Base-by-base conservation (phyloP, 768 basidiomycete species). In the Strobilomyces echinocephalus region DNA sequence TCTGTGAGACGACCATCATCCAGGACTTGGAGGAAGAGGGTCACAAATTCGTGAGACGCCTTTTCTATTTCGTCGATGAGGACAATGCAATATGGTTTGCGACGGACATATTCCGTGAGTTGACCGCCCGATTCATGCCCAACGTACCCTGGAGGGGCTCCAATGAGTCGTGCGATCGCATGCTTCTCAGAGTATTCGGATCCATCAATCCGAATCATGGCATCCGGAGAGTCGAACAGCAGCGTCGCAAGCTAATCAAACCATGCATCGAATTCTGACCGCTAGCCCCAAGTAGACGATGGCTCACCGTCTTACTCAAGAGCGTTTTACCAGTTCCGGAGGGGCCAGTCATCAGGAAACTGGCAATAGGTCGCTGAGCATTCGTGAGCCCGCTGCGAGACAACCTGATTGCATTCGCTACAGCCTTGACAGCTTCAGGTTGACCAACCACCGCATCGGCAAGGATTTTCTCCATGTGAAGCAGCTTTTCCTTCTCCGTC, bases 371-470 rank as follows among this genome's bases (percentile, higher is more conserved):
- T 46, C 92, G 74, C 43, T 86, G 78, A 31, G 89, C 81, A 66
- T 95, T 91, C 40, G 88, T 79, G n/a, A 99, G 75, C n/a, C 95
- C 95, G 61, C 91, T 92, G 46, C 95, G 81, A 24, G 92, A 95
- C 40, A 98, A 72, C 43, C 95, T 82, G 60, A 98, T 89, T 3
- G 95, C 95, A 66, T 95, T 93, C 10, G 93, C 88, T 33, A 97
- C 92, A 5, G 95, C 87, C 63, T 85, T 89, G 58, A 97, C 87
- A 5, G 94, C 95, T 59, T 94, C 88, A 1, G 82, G 81, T 68
- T 98, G 95, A 1, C 95, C 94, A 42, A 97, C 85, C 18, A 97
- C 91, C 35, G 80, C 82, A 50, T 78, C 72, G 21, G 82, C 74
- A 38, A 99, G 75, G 34, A 87, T 79, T 67, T 86, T 88, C 72